Evolutionary conservation across 345 rosid species (phyloP).

Genomic region (Limnanthes douglasii): DNA sequence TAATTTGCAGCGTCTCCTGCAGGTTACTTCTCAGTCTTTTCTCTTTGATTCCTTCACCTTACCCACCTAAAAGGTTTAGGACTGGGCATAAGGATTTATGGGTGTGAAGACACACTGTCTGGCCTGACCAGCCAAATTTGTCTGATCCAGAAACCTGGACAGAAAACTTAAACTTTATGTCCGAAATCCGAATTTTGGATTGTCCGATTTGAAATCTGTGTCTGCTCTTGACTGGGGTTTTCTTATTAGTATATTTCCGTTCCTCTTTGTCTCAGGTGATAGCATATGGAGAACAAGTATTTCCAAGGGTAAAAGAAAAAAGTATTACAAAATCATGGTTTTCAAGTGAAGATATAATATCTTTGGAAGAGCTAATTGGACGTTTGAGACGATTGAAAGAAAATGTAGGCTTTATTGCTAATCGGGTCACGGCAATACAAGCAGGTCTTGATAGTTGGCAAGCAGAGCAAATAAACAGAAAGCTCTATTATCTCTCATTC

Average conservation of each 20-base stretch:
- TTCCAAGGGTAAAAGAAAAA: conserved; percentile 83
- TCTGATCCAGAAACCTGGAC: too few species aligned
- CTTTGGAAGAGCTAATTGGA: conserved; percentile 73
- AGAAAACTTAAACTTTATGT: too few species aligned
- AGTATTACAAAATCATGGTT: conserved; percentile 70
- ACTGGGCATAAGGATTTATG: too few species aligned
- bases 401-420: conserved; percentile 85
- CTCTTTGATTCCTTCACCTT: background rate
- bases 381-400: conserved; percentile 78
- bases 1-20: conserved; percentile 81
- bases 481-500: conserved; percentile 88
- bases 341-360: conserved; percentile 35
- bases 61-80: too few species aligned
- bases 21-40: conserved; percentile 27
- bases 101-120: too few species aligned
- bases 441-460: conserved; percentile 96
- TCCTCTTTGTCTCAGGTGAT: conserved; percentile 37
- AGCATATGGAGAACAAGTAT: conserved; percentile 92
- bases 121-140: too few species aligned
- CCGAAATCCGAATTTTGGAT: too few species aligned
- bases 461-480: conserved; percentile 83
- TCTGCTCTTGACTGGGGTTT: too few species aligned
- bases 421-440: conserved; percentile 83
- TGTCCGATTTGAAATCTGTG: too few species aligned
- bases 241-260: too few species aligned